Percentiles rank a stretch among this genome's conserved stretches.
These are phyloP conservation scores for Paracoccidioides lutzii DNA, from an alignment of 2,329 filamentous ascomycete species.

Conservation along the genomic window DNA sequence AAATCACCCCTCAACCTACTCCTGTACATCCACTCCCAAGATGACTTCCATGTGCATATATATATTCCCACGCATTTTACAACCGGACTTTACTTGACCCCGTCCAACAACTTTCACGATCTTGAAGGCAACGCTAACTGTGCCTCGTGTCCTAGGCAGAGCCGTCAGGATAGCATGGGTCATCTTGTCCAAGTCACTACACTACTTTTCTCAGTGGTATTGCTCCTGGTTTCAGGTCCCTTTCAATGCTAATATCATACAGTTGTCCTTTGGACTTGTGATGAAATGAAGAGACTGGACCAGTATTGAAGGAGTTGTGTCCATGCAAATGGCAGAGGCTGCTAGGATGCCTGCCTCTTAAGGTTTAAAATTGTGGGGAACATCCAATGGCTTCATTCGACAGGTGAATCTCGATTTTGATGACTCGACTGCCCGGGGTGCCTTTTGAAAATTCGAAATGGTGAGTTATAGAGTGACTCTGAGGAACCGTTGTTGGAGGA, in stretches of 20 bases:
- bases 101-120: conserved; percentile 11
- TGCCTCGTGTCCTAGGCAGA: conserved; percentile 13
- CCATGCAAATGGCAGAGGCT: conserved; percentile 23
- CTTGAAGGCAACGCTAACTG: conserved; percentile 14
- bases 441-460: conserved; percentile 18
- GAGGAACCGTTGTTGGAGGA: conserved; percentile 24
- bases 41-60: too few species aligned
- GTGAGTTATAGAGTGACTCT: conserved; percentile 17
- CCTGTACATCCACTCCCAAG: too few species aligned
- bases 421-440: conserved; percentile 29
- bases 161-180: conserved; percentile 16
- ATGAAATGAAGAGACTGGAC: conserved; percentile 28
- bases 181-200: conserved; percentile 19
- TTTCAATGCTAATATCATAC: conserved; percentile 16
- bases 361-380: conserved; percentile 23
- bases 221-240: conserved; percentile 17
- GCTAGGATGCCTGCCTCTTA: conserved; percentile 25
- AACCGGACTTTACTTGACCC: conserved; percentile 20
- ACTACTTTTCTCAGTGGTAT: conserved; percentile 21
- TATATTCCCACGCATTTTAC: conserved; percentile 12
- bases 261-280: conserved; percentile 29
- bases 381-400: conserved; percentile 14
- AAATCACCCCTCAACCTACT: too few species aligned
- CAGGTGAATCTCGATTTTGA: conserved; percentile 24
- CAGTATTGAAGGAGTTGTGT: conserved; percentile 23